Conservation (phyloP, 164 flowering plant species). For the Magnolia kwangsiensis region DNA sequence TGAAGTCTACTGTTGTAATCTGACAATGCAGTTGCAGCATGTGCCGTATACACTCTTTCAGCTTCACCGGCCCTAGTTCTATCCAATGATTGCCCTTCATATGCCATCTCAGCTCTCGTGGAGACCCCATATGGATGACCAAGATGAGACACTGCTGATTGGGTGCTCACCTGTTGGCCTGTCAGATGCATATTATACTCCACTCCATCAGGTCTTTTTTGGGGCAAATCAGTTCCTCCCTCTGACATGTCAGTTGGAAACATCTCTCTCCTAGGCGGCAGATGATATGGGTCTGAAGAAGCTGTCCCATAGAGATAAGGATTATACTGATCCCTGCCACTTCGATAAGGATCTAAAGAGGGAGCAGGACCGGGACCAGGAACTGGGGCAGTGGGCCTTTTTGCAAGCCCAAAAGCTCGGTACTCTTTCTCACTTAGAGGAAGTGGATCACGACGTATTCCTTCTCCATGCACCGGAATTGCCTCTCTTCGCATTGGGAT, state of each 20-base stretch:
- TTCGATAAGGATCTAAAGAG: conserved; percentile 3
- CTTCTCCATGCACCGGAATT: neutral
- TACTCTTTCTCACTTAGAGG: conserved; percentile 22
- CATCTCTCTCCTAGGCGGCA: conserved; percentile 23
- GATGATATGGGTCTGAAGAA: conserved; percentile 27
- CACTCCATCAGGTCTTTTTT: neutral
- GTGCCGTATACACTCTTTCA: conserved; percentile 11
- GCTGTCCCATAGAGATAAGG: conserved; percentile 19
- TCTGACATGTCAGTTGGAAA: conserved; percentile 10
- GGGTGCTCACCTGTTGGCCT: neutral
- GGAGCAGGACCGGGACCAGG: conserved; percentile 7
- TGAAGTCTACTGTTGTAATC: conserved; percentile 25
- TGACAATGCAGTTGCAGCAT: conserved; percentile 26
- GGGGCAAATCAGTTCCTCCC: conserved; percentile 8
- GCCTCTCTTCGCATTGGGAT: neutral
- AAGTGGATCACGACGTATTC: conserved; percentile 11
- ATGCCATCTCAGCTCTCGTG: neutral
- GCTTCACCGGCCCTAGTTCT: conserved; percentile 5
- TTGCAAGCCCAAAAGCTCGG: conserved; percentile 21
- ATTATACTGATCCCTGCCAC: conserved; percentile 19
- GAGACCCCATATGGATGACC: neutral
- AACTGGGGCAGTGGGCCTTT: neutral
- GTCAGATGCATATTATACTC: neutral
- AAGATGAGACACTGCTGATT: neutral
- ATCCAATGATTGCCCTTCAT: neutral